Base-by-base conservation (phyloP, 208 protist genomes). In the Naegleria fowleri region DNA sequence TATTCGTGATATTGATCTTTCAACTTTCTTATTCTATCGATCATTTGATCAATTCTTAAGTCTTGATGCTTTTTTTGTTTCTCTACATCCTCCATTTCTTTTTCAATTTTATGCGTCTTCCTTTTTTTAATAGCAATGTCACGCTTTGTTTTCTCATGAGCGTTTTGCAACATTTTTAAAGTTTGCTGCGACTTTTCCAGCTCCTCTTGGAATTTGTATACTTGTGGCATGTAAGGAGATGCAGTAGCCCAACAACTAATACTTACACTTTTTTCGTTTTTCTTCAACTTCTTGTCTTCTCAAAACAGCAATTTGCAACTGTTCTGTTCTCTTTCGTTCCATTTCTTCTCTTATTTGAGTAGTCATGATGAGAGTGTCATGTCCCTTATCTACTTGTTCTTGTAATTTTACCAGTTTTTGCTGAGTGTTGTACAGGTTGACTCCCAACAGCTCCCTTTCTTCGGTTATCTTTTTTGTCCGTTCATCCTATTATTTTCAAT, bases 401-500 rank as follows among this genome's bases (percentile, higher is more conserved):
- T 86, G 83, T 13, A 86, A 43, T 48, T 96, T 91, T 98, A 97
- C 41, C 98, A 95, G 0, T 94, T 94, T 88, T 98, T 95, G 88
- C 98, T 97, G 59, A 98, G 93, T 92, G 96, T 97, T 0, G 97
- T 97, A 16, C 98, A 95, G 85, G 98, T 97, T 90, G 98, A 97
- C 91, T 98, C 97, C 5, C 97, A 95, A 87, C 97, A 97, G 93
- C 98, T 98, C 48, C 98, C 94, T 90, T 98, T 95, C n/a, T 98
- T 97, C 93, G 97, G 97, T 86, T 95, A 95, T 88, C 96, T 93
- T 90, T 98, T 97, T 2, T 96, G 94, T 90, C 96, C 94, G 76
- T 96, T 95, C 90, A 95, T 93, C n/a, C 85, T 88, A 97, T 92
- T 25, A 90, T 91, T 79, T 91, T 91, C 41, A 36, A 36, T 0